phyloP scores from a whole-genome alignment of 164 flowering plant species.

The Vitis cinerea region DNA sequence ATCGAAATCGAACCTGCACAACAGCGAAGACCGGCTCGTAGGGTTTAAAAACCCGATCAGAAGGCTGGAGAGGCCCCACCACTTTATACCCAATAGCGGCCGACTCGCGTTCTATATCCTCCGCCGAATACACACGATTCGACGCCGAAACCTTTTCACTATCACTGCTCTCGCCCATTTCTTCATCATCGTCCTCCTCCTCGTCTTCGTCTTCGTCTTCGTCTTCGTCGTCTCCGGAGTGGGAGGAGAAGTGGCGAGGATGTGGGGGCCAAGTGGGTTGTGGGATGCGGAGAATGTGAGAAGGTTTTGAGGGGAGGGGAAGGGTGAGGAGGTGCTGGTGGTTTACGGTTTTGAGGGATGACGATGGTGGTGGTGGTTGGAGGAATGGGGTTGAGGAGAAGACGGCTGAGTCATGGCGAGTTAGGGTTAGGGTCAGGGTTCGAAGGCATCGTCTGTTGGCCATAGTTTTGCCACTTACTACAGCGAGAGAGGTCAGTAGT shows the following conservation, averaged over 20 bases:
- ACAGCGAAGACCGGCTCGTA: constrained; percentile 91
- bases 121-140: constrained; percentile 39
- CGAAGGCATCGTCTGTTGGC: constrained; percentile 50
- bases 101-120: constrained; percentile 71
- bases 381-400: constrained; percentile 14
- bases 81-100: constrained; percentile 89
- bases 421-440: constrained; percentile 31
- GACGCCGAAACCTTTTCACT: constrained; percentile 9
- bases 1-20: constrained; percentile 61
- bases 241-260: constrained; percentile 36
- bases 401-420: constrained; percentile 31
- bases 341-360: background rate
- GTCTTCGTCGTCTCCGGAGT: constrained; percentile 16
- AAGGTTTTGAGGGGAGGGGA: constrained; percentile 11
- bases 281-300: constrained; percentile 3
- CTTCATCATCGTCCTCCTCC: constrained; percentile 19
- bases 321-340: background rate
- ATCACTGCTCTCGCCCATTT: constrained; percentile 15
- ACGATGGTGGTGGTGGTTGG: background rate
- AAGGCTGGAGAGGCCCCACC: constrained; percentile 57
- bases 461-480: constrained; percentile 25
- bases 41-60: constrained; percentile 60
- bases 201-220: constrained; percentile 31
- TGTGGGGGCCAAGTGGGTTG: background rate
- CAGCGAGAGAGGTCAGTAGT: background rate